These are phyloP conservation scores for Passiflora organensis DNA, from an alignment of 345 rosid species.

Conservation along the genomic window DNA sequence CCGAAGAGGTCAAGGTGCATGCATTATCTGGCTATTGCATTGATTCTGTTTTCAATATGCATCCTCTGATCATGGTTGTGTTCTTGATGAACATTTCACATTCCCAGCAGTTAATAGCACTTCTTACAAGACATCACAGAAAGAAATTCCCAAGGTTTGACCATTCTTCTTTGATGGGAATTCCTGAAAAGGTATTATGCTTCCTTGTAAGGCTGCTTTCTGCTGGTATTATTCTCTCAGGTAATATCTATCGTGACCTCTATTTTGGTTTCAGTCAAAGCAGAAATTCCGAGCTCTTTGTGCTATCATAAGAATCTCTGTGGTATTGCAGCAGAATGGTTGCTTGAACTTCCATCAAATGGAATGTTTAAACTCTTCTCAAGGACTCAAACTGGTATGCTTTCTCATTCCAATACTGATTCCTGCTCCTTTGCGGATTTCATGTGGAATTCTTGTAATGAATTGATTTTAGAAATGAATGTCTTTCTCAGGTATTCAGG, in stretches of 20 bases:
- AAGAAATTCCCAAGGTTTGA: conserved; percentile 55
- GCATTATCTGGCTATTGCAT: conserved; percentile 10
- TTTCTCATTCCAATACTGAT: background rate
- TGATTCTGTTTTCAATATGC: background rate
- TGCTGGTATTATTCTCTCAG: too few species aligned
- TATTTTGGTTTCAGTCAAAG: conserved; percentile 31
- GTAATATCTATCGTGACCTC: too few species aligned
- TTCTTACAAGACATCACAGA: conserved; percentile 60
- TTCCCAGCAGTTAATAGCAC: conserved; percentile 48
- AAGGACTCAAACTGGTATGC: conserved; percentile 50
- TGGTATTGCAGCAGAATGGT: conserved; percentile 41
- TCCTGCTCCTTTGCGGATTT: background rate
- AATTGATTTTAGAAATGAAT: conserved; percentile 14
- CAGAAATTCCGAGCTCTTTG: conserved; percentile 45
- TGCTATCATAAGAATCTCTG: conserved; percentile 42
- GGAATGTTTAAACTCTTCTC: conserved; percentile 28
- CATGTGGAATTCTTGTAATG: conserved; percentile 2
- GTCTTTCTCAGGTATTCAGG: conserved; percentile 37
- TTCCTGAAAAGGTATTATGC: conserved; percentile 38
- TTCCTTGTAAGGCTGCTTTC: conserved; percentile 1
- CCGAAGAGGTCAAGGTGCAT: conserved; percentile 65
- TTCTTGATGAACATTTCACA: conserved; percentile 14
- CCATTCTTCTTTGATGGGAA: conserved; percentile 28
- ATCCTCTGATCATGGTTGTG: background rate
- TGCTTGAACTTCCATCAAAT: conserved; percentile 30